Conservation (phyloP, 1,139 yeast species). For the Sugiyamaella xylanicola region DNA sequence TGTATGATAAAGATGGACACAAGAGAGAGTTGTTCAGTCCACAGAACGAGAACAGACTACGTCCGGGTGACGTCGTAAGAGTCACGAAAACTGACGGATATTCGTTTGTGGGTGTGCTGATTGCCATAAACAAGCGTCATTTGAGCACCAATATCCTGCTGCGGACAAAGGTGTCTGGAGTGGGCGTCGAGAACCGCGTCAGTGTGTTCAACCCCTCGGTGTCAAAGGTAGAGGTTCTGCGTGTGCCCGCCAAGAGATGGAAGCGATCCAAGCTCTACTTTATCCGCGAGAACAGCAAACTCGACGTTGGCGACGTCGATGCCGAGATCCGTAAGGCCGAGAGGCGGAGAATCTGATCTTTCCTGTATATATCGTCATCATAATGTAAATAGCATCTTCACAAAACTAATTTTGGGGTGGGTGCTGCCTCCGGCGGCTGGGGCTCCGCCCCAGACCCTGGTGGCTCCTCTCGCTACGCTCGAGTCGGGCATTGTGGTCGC, state of each 20-base stretch:
- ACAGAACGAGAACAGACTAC: slow-evolving; percentile 53
- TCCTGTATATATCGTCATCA: background rate
- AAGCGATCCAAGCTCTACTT: slow-evolving; percentile 82
- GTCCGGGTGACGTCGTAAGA: slow-evolving; percentile 81
- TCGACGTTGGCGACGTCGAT: slow-evolving; percentile 82
- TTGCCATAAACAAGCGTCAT: slow-evolving; percentile 71
- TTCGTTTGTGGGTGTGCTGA: slow-evolving; percentile 72
- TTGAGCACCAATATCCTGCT: slow-evolving; percentile 71
- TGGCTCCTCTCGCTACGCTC: background rate
- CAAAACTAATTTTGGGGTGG: background rate
- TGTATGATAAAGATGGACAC: slow-evolving; percentile 72
- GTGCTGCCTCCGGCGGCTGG: background rate
- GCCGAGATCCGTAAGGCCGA: slow-evolving; percentile 39
- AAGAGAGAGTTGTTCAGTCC: slow-evolving; percentile 64
- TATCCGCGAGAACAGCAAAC: slow-evolving; percentile 70
- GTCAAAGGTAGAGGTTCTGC: slow-evolving; percentile 69
- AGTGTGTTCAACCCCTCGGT: slow-evolving; percentile 79
- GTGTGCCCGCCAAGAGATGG: slow-evolving; percentile 71
- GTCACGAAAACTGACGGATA: slow-evolving; percentile 71
- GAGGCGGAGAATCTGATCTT: slow-evolving; percentile 28
- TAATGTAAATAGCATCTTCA: slow-evolving; percentile 10
- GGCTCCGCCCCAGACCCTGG: background rate
- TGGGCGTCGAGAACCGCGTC: slow-evolving; percentile 79
- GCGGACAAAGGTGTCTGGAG: slow-evolving; percentile 74
- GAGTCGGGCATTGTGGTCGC: too few species aligned